Evolutionary conservation across 306 rosid species (phyloP).

Genomic region (Luffa aegyptiaca): DNA sequence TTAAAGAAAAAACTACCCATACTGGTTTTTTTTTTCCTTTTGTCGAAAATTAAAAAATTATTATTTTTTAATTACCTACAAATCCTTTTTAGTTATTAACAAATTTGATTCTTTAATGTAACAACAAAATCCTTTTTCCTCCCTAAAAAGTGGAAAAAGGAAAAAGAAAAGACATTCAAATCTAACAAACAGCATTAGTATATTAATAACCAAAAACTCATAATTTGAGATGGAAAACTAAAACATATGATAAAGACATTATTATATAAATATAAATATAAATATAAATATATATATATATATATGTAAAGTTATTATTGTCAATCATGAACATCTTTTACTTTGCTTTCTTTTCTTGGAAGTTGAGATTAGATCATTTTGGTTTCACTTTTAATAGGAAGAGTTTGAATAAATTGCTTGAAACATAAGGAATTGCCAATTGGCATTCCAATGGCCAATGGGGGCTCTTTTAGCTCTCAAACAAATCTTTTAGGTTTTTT

Average conservation of each 20-base stretch:
- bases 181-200: background rate
- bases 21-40: too few species aligned
- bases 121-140: background rate
- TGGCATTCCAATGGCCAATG: background rate
- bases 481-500: background rate
- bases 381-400: background rate
- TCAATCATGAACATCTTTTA: background rate
- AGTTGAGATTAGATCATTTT: conserved; percentile 7
- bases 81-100: too few species aligned
- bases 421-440: conserved; percentile 3
- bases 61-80: too few species aligned
- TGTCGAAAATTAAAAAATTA: too few species aligned
- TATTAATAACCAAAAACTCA: background rate
- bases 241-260: background rate
- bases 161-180: too few species aligned
- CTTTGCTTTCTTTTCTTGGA: conserved; percentile 8
- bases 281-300: background rate
- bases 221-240: background rate
- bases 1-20: too few species aligned
- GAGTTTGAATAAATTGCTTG: background rate
- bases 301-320: background rate
- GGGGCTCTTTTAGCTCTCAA: background rate
- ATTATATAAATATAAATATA: background rate
- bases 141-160: too few species aligned
- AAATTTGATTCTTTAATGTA: too few species aligned